Conservation (phyloP, 2,329 filamentous ascomycete genomes). For the Colletotrichum eremochloae region DNA sequence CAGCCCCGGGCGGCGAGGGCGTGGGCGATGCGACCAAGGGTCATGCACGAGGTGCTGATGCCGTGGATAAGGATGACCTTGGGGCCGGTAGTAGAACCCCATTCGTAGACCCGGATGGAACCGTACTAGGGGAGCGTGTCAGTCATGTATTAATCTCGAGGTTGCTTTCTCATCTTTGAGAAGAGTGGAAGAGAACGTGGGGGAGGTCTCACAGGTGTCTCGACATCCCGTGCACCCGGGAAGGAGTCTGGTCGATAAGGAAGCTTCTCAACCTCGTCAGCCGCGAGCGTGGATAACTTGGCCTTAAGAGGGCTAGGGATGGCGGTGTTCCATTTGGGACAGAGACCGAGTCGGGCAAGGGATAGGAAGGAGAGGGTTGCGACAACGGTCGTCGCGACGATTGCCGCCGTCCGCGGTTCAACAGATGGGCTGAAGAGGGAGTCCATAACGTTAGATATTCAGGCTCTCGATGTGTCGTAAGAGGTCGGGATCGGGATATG, state of each 20-base stretch:
- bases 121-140: conserved; percentile 67
- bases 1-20: conserved; percentile 77
- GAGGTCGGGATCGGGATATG: neutral
- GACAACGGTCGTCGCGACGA: conserved; percentile 57
- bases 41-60: conserved; percentile 85
- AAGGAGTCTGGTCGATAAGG: conserved; percentile 77
- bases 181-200: conserved; percentile 23
- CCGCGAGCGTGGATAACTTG: conserved; percentile 52
- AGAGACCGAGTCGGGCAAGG: conserved; percentile 53
- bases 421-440: conserved; percentile 45
- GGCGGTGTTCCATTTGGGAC: conserved; percentile 55
- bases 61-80: conserved; percentile 86
- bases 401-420: conserved; percentile 48
- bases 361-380: conserved; percentile 57
- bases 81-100: conserved; percentile 78
- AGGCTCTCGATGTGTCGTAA: neutral
- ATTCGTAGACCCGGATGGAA: conserved; percentile 84
- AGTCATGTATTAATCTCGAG: neutral
- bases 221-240: conserved; percentile 79
- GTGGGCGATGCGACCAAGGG: conserved; percentile 76
- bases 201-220: conserved; percentile 67
- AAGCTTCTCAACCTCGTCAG: conserved; percentile 54
- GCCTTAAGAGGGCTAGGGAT: conserved; percentile 62
- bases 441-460: conserved; percentile 46
- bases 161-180: neutral